Evolutionary conservation across 148 eudicot genomes (phyloP), one percentile per base, ranked within the genome.

Genomic region (Camellia lanceoleosa): DNA sequence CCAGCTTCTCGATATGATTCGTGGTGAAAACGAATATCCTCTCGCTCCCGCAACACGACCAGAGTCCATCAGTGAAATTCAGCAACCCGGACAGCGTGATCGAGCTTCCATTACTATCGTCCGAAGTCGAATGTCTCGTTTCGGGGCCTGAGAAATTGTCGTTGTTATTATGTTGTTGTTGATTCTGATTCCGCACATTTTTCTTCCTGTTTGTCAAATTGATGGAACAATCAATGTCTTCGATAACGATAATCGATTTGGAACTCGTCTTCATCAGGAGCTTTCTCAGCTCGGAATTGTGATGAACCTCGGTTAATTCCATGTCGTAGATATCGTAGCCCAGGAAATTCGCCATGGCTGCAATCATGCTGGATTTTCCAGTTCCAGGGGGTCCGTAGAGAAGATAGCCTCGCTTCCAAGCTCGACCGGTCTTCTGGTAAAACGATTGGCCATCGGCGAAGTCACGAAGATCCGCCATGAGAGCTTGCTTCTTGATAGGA

Each of bases 21-120:
- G 99, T 95, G 13, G 99, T 95, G 80, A 95, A 92, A 60, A 95
- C 93, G 67, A 95, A 95, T 41, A 95, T 93, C 82, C 91, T 87
- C 85, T 95, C 99, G n/a, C 97, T 89, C 65, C 99, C 99, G 12
- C 99, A 95, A 19, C 97, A 95, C 3, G 99, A 95, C 99, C 99
- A 95, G 62, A 95, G 65, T 68, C 99, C 99, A 42, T 95, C 99
- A 0, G 99, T 95, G 61, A 95, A 95, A 79, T 93, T 93, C 87
- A 95, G 69, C 54, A 95, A 74, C 43, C 99, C 99, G 3, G 99
- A 95, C 0, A 95, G 79, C 1, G 99, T 95, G 10, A 95, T 88
- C 11, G 92, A 75, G 65, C 86, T 88, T 7, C 78, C 86, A 19
- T 81, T 86, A 0, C 82, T 88, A 7, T 85, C 89, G 3, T 56